Percentiles rank a stretch among this genome's conserved stretches.
phyloP scores from a whole-genome alignment of 495 filamentous ascomycete genomes.

The Trichocladium antarcticum region DNA sequence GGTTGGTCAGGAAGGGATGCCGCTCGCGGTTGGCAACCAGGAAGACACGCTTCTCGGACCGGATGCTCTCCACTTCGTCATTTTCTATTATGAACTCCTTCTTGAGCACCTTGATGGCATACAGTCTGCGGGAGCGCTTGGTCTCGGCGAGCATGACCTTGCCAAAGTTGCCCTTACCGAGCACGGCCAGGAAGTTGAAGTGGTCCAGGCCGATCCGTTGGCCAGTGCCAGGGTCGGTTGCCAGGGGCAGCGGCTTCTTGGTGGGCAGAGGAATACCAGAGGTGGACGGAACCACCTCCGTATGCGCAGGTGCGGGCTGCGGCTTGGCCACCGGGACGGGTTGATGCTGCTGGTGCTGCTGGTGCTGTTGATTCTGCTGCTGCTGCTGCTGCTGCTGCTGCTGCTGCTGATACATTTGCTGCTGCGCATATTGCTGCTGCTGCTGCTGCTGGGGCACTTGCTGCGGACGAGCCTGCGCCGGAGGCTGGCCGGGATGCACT shows the following conservation, averaged over 20 bases:
- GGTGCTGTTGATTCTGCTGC: constrained; percentile 28
- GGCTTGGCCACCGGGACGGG: constrained; percentile 23
- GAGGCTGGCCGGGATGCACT: constrained; percentile 35
- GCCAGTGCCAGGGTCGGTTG: constrained; percentile 54
- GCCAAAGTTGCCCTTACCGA: constrained; percentile 98
- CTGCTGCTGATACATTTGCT: constrained; percentile 17
- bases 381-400: constrained; percentile 33
- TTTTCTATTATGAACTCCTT: constrained; percentile 99
- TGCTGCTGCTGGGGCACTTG: constrained; percentile 25
- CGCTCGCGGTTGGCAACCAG: constrained; percentile 95
- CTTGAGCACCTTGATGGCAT: constrained; percentile 98
- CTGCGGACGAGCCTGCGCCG: constrained; percentile 24
- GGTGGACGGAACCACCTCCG: constrained; percentile 13
- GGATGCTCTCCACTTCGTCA: constrained; percentile 97
- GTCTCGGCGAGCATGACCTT: constrained; percentile 99
- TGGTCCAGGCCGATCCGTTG: constrained; percentile 87
- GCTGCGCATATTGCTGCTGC: constrained; percentile 24
- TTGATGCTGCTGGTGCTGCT: constrained; percentile 17
- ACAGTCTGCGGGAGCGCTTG: constrained; percentile 80
- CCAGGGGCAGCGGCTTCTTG: constrained; percentile 45
- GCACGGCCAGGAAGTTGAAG: constrained; percentile 98
- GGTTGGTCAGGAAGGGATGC: constrained; percentile 88
- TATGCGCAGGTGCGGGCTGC: constrained; percentile 29
- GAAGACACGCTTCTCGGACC: constrained; percentile 96
- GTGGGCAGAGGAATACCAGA: constrained; percentile 30